Base-by-base conservation (phyloP, 495 filamentous ascomycete species). In the Parathielavia appendiculata region DNA sequence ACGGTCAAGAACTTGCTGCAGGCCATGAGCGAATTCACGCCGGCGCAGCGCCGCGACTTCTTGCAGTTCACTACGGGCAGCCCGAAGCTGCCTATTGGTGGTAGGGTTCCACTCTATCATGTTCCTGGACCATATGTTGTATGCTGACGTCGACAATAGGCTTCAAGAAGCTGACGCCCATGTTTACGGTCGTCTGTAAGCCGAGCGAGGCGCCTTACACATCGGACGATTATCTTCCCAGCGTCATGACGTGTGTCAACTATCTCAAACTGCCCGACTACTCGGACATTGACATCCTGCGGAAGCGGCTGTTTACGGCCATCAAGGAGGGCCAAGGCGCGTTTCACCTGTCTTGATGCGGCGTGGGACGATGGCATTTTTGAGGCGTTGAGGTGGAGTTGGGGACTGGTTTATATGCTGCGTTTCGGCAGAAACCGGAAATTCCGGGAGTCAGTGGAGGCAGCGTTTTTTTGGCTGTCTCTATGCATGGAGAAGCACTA, bases 231-330 rank as follows among this genome's bases (percentile, higher is more conserved):
- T 97, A 97, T 63, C 80, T 99, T 36, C 91, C 95, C 23, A 97
- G 92, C 66, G 95, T 97, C 68, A 99, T 99, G 95, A 99, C 95
- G 45, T 97, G 95, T 71, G 93, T 96, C 69, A 99, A 99, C 70
- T 99, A 99, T 70, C 87, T 99, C 62, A 99, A 99, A 72, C 79
- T 99, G 66, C 95, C 95, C 20, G 91, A 99, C 73, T 99, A 99
- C 74, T 92, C 86, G 64, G 82, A 75, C 65, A 73, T 96, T 59
- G 81, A 90, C 16, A 80, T 88, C 39, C 81, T 99, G 68, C 83
- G 79, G 55, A 78, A 84, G 63, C 86, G 86, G 68, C 75, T 99
- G 35, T 84, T 83, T 44, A 84, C 88, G 51, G 95, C 95, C 41
- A 95, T 96, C 65, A 87, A 85, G 70, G 95, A 99, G 76, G 95